These are phyloP conservation scores for Huntiella bhutanensis DNA, from an alignment of 2,329 filamentous ascomycete species.

Conservation along the genomic window DNA sequence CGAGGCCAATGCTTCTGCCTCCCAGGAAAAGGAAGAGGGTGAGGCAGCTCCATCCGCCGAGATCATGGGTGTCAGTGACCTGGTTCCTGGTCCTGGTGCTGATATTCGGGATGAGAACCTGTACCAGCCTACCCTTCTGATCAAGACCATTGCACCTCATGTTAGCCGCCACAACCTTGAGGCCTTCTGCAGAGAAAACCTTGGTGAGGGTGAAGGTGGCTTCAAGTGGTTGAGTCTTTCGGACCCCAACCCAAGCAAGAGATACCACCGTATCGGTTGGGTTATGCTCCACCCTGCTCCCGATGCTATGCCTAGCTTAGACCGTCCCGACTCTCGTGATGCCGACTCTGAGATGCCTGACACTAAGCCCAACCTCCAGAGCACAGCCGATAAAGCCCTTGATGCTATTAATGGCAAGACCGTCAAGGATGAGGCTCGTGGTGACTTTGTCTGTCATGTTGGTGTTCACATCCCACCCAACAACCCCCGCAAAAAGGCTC, in stretches of 20 bases:
- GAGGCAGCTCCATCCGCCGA: conserved; percentile 84
- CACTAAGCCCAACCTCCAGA: conserved; percentile 25
- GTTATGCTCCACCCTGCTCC: conserved; percentile 77
- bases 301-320: conserved; percentile 44
- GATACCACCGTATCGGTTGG: conserved; percentile 96
- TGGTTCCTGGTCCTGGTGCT: conserved; percentile 65
- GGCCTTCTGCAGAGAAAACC: conserved; percentile 80
- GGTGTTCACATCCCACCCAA: conserved; percentile 82
- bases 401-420: conserved; percentile 96
- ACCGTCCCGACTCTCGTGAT: conserved; percentile 56
- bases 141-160: conserved; percentile 94
- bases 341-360: conserved; percentile 22
- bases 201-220: conserved; percentile 76
- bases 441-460: conserved; percentile 94
- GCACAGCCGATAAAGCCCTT: conserved; percentile 67
- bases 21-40: conserved; percentile 87
- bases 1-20: conserved; percentile 68
- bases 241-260: conserved; percentile 90
- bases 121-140: conserved; percentile 77
- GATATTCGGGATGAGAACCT: conserved; percentile 81
- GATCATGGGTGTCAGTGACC: conserved; percentile 77
- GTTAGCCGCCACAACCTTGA: conserved; percentile 89
- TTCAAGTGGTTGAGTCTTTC: conserved; percentile 94
- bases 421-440: conserved; percentile 80
- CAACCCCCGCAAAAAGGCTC: conserved; percentile 76